These are phyloP conservation scores for Macrophomina pseudophaseolina DNA, from an alignment of 2,329 filamentous ascomycete genomes.

Conservation along the genomic window DNA sequence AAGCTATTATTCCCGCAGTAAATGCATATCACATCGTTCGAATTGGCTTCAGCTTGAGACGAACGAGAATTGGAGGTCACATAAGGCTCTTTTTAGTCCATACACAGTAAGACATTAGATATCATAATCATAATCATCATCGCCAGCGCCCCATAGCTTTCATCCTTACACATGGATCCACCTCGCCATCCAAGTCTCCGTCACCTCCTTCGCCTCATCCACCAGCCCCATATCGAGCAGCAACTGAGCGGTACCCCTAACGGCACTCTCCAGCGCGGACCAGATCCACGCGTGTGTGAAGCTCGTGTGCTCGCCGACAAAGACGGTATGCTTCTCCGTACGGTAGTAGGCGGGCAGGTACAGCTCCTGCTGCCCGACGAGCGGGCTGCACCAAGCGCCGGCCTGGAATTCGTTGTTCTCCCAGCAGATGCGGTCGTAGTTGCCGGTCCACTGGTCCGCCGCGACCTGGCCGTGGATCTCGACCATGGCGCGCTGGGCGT, in stretches of 20 bases:
- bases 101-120: not conserved
- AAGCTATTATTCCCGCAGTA: no score
- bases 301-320: constrained; percentile 69
- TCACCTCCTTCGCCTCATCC: constrained; percentile 70
- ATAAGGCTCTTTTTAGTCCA: not conserved
- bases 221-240: constrained; percentile 69
- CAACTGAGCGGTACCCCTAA: constrained; percentile 68
- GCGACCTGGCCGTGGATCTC: constrained; percentile 69
- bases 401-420: constrained; percentile 64
- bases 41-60: not conserved
- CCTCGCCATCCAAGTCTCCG: constrained; percentile 70
- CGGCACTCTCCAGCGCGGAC: constrained; percentile 69
- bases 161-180: constrained; percentile 60
- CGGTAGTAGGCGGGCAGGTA: constrained; percentile 76
- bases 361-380: constrained; percentile 69
- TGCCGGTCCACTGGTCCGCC: constrained; percentile 67
- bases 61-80: not conserved
- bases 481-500: constrained; percentile 68
- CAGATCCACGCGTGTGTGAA: constrained; percentile 76
- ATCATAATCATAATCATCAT: not conserved
- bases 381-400: constrained; percentile 66
- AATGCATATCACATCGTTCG: not conserved
- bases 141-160: no score
- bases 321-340: constrained; percentile 71
- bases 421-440: constrained; percentile 71